Percentiles rank a stretch among this genome's conserved stretches.
Evolutionary conservation across 148 eudicot species (phyloP).

Genomic region (Fagopyrum tataricum): DNA sequence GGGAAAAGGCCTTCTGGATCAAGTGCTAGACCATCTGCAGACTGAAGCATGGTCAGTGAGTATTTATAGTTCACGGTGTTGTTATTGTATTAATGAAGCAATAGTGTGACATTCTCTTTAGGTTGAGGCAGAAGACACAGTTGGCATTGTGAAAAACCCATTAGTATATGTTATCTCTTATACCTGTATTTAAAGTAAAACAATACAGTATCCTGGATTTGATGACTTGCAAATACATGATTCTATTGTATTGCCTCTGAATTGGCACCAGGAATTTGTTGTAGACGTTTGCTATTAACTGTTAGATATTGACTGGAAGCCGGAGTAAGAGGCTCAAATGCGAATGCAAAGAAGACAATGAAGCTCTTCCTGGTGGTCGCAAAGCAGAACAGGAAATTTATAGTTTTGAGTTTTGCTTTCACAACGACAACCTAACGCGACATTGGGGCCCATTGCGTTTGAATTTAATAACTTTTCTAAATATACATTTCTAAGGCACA

Average conservation of each 20-base stretch:
- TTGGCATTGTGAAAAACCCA: not conserved
- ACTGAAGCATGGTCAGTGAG: not conserved
- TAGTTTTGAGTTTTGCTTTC: too few relatives aligned
- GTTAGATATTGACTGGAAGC: not conserved
- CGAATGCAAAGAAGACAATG: too few relatives aligned
- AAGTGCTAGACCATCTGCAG: not conserved
- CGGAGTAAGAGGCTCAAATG: too few relatives aligned
- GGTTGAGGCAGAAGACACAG: not conserved
- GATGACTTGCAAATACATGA: conserved; percentile 4
- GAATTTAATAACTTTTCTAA: too few relatives aligned
- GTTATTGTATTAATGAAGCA: not conserved
- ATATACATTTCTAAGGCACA: too few relatives aligned
- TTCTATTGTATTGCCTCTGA: not conserved
- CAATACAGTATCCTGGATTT: not conserved
- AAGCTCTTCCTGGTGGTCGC: too few relatives aligned
- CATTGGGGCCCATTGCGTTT: too few relatives aligned
- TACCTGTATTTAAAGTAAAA: not conserved
- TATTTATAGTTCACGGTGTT: not conserved
- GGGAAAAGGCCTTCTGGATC: not conserved
- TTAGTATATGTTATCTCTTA: not conserved
- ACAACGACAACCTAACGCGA: too few relatives aligned
- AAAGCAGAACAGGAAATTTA: too few relatives aligned
- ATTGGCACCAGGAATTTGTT: not conserved
- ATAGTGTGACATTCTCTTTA: not conserved
- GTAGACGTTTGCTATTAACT: not conserved